Conservation (phyloP, 1,284 basidiomycete genomes). For the Ceratobasidium sp. region DNA sequence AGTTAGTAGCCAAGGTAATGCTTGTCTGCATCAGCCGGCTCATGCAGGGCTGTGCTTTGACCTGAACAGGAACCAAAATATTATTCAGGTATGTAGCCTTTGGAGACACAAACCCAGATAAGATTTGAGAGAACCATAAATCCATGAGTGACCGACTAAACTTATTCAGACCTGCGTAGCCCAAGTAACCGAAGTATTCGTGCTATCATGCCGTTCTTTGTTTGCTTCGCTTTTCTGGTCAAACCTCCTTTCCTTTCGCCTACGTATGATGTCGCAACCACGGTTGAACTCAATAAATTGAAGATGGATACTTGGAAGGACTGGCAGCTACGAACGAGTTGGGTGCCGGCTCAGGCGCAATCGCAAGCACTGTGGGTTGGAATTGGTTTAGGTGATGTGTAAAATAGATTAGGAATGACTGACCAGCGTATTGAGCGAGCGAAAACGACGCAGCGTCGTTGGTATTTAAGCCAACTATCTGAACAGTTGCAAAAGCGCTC, state of each 20-base stretch:
- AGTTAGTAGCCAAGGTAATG: too few relatives aligned
- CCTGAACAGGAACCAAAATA: neutral
- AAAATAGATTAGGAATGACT: neutral
- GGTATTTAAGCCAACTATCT: constrained; percentile 61
- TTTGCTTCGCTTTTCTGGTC: neutral
- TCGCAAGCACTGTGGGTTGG: constrained; percentile 55
- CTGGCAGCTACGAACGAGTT: constrained; percentile 15
- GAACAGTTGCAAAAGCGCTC: neutral
- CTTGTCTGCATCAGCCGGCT: neutral
- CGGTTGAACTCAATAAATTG: constrained; percentile 19
- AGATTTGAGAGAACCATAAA: neutral
- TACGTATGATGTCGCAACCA: constrained; percentile 9
- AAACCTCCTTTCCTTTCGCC: neutral
- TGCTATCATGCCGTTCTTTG: neutral
- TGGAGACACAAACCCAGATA: neutral
- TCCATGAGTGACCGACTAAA: too few relatives aligned
- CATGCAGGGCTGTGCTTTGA: neutral
- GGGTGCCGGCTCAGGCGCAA: constrained; percentile 50
- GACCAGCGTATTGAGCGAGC: constrained; percentile 58
- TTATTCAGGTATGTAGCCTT: neutral
- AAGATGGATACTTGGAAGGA: constrained; percentile 17
- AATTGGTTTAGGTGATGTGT: neutral
- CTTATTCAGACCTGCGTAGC: constrained; percentile 4
- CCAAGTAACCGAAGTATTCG: constrained; percentile 22
- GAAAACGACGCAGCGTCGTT: constrained; percentile 62